Conservation (phyloP, 2,329 filamentous ascomycete species). For the Beauveria sp. region DNA sequence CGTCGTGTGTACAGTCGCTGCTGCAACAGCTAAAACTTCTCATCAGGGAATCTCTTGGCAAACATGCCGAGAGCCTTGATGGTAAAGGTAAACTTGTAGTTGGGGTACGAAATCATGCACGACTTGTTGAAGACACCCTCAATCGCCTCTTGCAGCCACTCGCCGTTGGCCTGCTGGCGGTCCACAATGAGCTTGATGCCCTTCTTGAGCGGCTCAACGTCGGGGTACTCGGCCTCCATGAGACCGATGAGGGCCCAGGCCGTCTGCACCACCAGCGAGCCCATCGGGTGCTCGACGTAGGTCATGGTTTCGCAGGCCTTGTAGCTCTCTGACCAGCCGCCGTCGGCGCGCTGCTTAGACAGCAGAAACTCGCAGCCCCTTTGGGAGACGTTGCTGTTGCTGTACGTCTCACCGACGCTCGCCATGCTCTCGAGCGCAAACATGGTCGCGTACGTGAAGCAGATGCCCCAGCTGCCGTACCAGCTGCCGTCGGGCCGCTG, state of each 20-base stretch:
- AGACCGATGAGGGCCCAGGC: constrained; percentile 81
- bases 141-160: constrained; percentile 93
- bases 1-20: neutral
- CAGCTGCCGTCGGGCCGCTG: constrained; percentile 82
- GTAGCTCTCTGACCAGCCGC: constrained; percentile 96
- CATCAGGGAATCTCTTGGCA: constrained; percentile 61
- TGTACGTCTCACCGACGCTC: constrained; percentile 73
- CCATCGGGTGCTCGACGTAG: constrained; percentile 66
- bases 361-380: constrained; percentile 81
- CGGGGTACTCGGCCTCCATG: constrained; percentile 74
- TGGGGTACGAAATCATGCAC: constrained; percentile 98
- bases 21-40: constrained; percentile 34
- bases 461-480: constrained; percentile 98
- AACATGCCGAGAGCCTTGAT: constrained; percentile 93
- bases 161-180: constrained; percentile 79
- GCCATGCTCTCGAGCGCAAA: constrained; percentile 86
- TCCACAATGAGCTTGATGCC: constrained; percentile 77
- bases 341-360: constrained; percentile 76
- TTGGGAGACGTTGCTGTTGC: constrained; percentile 61
- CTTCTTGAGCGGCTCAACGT: constrained; percentile 62
- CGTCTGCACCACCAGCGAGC: constrained; percentile 88
- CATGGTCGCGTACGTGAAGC: constrained; percentile 95
- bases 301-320: constrained; percentile 67
- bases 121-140: constrained; percentile 99
- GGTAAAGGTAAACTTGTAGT: constrained; percentile 96